phyloP scores from a whole-genome alignment of 1,139 yeast genomes.

The Geotrichum reessii region DNA sequence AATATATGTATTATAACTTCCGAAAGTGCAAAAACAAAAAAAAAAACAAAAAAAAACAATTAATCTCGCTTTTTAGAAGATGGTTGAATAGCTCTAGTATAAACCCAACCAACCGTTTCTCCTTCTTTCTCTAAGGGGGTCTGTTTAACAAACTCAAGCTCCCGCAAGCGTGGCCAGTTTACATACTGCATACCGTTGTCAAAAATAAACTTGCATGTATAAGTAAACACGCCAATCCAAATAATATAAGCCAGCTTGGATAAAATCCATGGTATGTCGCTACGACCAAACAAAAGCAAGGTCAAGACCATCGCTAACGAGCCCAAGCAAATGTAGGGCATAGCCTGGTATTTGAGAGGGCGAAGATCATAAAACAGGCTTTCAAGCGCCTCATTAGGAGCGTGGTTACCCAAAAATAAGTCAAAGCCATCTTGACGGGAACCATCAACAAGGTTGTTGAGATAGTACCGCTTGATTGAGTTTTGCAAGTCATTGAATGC shows the following conservation, averaged over 20 bases:
- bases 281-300: conserved; percentile 64
- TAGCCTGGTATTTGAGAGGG: conserved; percentile 63
- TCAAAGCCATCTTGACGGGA: conserved; percentile 92
- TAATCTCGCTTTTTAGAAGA: conserved; percentile 5
- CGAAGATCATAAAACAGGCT: conserved; percentile 77
- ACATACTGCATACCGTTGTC: conserved; percentile 82
- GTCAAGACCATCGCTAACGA: conserved; percentile 65
- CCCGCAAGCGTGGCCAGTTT: conserved; percentile 80
- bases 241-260: conserved; percentile 59
- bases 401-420: conserved; percentile 71
- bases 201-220: conserved; percentile 47
- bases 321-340: conserved; percentile 74
- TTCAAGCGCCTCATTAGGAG: conserved; percentile 55
- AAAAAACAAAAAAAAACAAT: not conserved
- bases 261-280: conserved; percentile 42
- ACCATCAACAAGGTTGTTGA: conserved; percentile 84
- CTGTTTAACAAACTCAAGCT: conserved; percentile 48
- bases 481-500: conserved; percentile 77
- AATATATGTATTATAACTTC: not conserved
- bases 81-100: conserved; percentile 15
- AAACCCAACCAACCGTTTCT: conserved; percentile 39
- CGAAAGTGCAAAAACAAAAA: not conserved
- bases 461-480: conserved; percentile 79
- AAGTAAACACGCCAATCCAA: conserved; percentile 44
- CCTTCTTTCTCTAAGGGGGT: conserved; percentile 42